Base-by-base conservation (phyloP, 768 basidiomycete species). In the Crucibulum laeve region DNA sequence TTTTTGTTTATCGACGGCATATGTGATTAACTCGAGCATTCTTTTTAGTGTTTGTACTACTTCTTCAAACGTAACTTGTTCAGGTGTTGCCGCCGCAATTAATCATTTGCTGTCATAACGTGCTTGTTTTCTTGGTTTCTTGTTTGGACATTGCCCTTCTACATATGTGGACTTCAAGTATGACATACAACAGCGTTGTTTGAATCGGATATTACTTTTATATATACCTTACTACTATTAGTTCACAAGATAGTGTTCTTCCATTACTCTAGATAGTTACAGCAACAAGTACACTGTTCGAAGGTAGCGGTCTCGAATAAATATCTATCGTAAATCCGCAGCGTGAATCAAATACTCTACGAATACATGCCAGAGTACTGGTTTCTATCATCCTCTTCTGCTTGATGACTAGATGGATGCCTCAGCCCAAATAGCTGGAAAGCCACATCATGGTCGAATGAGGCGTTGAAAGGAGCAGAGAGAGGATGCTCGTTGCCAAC, bases 31-130 rank as follows among this genome's bases (percentile, higher is more conserved):
- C 3, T 14, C 36, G n/a, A n/a, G 21, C 47, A 25, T 25, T 40
- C n/a, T 46, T 46, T 43, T 4, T 51, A 91, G 89, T 91, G 88
- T 61, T 57, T 91, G 52, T 88, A 58, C 61, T 91, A 91, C 69
- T 87, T 81, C 73, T 76, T 90, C 71, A 86, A 77, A 63, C 78
- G 87, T 50, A 89, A 90, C 63, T 62, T 91, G 40, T 91, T 89
- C 78, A 71, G 84, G 51, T 85, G 74, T 62, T 91, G 84, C 76
- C 77, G 89, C 54, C 77, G 73, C 55, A 87, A 83, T 56, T 91
- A 65, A 72, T n/a, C n/a, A n/a, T n/a, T n/a, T n/a, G n/a, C n/a
- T n/a, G 26, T 33, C 23, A 41, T 24, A 34, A 40, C 39, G 34
- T 38, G 26, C 42, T 42, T 39, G 17, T 30, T 30, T 30, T 30